A percentile compares a stretch with the other conserved stretches of the same genome.
Evolutionary conservation across 139 green algal genomes (phyloP).

Genomic region (Dunaliella primolecta): DNA sequence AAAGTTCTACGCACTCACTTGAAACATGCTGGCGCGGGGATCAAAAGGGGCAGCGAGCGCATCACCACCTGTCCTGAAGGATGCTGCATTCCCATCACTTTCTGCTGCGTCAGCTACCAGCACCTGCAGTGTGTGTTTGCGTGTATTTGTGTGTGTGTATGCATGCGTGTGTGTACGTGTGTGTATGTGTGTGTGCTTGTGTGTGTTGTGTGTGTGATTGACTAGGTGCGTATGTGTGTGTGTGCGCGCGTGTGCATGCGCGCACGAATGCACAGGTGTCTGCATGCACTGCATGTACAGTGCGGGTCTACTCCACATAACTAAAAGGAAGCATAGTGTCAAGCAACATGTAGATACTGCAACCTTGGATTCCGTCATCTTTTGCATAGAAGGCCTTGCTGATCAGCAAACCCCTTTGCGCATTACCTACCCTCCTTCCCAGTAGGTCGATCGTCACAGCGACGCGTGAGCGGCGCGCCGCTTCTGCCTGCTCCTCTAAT

Average conservation of each 20-base stretch:
- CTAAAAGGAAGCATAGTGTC: background rate
- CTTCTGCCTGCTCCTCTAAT: conserved; percentile 55
- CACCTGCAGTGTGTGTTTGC: background rate
- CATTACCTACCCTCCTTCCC: conserved; percentile 74
- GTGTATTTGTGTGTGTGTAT: background rate
- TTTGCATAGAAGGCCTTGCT: too few species aligned
- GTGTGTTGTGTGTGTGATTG: background rate
- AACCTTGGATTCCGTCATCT: too few species aligned
- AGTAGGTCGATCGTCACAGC: conserved; percentile 83
- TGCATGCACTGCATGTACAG: too few species aligned
- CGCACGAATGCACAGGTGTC: background rate
- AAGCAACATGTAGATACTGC: too few species aligned
- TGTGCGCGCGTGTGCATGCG: background rate
- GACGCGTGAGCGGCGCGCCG: conserved; percentile 52
- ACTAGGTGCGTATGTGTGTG: background rate
- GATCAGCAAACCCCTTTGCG: too few species aligned
- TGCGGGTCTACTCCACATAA: background rate
- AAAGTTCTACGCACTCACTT: background rate
- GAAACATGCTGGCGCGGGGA: background rate
- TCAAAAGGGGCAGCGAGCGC: background rate
- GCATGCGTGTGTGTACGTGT: background rate
- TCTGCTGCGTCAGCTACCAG: background rate
- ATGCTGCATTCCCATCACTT: background rate
- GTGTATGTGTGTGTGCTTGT: background rate
- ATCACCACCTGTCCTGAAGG: conserved; percentile 14